These are phyloP conservation scores for Sorghum bicolor DNA, from an alignment of 176 grass and related monocot species.

Conservation along the genomic window Sorghum_bicolor_NCBIv3 NC_012871.2:2746001-2746500, in stretches of 20 bases:
- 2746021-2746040: conserved; percentile 60
- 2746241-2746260: conserved; percentile 66
- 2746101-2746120: conserved; percentile 34
- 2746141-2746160: conserved; percentile 63
- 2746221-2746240: conserved; percentile 71
- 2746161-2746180: conserved; percentile 66
- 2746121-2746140: conserved; percentile 64
- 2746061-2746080: conserved; percentile 22
- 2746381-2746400: conserved; percentile 97
- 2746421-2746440: conserved; percentile 81
- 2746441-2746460: conserved; percentile 71
- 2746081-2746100: conserved; percentile 69
- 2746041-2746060: conserved; percentile 40
- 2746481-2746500: conserved; percentile 69
- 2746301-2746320: conserved; percentile 73
- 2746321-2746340: conserved; percentile 75
- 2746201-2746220: conserved; percentile 57
- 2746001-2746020: conserved; percentile 65
- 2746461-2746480: conserved; percentile 90
- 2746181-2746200: conserved; percentile 39
- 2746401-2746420: conserved; percentile 74
- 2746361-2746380: conserved; percentile 57
- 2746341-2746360: conserved; percentile 69
- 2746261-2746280: conserved; percentile 69
- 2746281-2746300: conserved; percentile 58